These are phyloP conservation scores for Pseudozyma hubeiensis DNA, from an alignment of 1,284 basidiomycete species.

Conservation along the genomic window DNA sequence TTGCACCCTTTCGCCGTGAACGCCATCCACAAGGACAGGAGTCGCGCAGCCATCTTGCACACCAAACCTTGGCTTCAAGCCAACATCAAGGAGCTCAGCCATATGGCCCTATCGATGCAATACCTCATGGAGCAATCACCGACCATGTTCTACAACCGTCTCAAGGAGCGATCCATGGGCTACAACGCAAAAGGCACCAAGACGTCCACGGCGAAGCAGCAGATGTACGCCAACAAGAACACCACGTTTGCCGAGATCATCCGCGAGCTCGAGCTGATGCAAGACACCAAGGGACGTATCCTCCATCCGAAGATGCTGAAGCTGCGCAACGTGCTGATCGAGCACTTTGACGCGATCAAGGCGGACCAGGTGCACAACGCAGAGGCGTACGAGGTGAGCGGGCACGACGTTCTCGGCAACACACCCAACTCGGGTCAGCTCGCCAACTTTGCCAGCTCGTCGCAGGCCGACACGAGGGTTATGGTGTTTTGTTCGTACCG, in stretches of 20 bases:
- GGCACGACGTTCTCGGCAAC: slow-evolving; percentile 58
- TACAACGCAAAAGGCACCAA: slow-evolving; percentile 55
- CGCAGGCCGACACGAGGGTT: slow-evolving; percentile 75
- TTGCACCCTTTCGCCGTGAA: slow-evolving; percentile 60
- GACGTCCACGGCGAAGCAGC: slow-evolving; percentile 62
- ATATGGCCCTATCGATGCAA: slow-evolving; percentile 62
- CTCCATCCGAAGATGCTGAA: slow-evolving; percentile 94
- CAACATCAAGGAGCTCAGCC: slow-evolving; percentile 44
- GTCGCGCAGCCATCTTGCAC: slow-evolving; percentile 24
- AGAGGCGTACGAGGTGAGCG: slow-evolving; percentile 70
- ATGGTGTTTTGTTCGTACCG: slow-evolving; percentile 96
- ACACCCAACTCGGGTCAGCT: slow-evolving; percentile 50
- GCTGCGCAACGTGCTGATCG: slow-evolving; percentile 70
- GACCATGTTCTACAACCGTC: slow-evolving; percentile 62
- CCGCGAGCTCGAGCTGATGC: slow-evolving; percentile 74
- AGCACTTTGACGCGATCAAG: slow-evolving; percentile 55
- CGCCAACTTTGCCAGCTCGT: slow-evolving; percentile 18
- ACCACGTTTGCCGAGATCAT: slow-evolving; percentile 76
- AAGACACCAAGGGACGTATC: slow-evolving; percentile 71
- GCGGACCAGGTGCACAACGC: slow-evolving; percentile 76
- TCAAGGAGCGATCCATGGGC: slow-evolving; percentile 70
- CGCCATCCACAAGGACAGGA: slow-evolving; percentile 25
- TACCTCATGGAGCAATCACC: slow-evolving; percentile 78
- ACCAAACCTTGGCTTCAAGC: slow-evolving; percentile 39
- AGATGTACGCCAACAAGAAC: slow-evolving; percentile 72